Base-by-base conservation (phyloP, 305 asterid species). In the Solanum hybrid region DNA sequence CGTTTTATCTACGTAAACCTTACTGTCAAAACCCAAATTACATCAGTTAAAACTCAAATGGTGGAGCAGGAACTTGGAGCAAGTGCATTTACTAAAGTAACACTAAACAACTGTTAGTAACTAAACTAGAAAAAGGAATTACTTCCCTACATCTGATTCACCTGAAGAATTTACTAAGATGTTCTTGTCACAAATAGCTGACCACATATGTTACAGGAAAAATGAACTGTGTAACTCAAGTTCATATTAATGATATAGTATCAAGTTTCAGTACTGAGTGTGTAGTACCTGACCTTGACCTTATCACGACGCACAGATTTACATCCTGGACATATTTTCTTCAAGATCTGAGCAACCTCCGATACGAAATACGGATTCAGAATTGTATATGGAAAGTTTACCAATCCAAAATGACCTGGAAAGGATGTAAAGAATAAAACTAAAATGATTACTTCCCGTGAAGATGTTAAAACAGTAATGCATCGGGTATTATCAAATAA, bases 381-480 rank as follows among this genome's bases (percentile, higher is more conserved):
- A 89, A 96, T 94, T 28, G 99, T 98, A 86, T 11, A 93, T 2
- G 98, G 96, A 34, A 98, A 92, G 40, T 95, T 92, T 92, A 98
- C 94, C 89, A 96, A 81, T 64, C 99, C 99, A 92, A 96, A 97
- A 93, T 98, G 99, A 81, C 99, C 99, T 98, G 98, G 92, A 94
- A 93, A 90, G 87, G 46, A 61, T 57, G 85, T 77, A 89, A 40
- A 90, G 28, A 35, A 90, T 18, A 87, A 29, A 87, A 33, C 33
- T 51, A 88, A 24, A 35, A 77, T 22, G 74, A 57, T 33, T 85
- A 57, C 86, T 69, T 77, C 89, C 90, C 40, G 57, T 75, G 75
- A 84, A 83, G 87, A 86, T 85, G 90, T 33, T 51, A 88, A 57
- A 85, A 20, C 75, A 76, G 26, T 90, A 92, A 88, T 75, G 69